Percentiles rank a stretch among this genome's conserved stretches.
Evolutionary conservation across 1,284 basidiomycete species (phyloP).

Genomic region (Sphaerobolus stellatus): DNA sequence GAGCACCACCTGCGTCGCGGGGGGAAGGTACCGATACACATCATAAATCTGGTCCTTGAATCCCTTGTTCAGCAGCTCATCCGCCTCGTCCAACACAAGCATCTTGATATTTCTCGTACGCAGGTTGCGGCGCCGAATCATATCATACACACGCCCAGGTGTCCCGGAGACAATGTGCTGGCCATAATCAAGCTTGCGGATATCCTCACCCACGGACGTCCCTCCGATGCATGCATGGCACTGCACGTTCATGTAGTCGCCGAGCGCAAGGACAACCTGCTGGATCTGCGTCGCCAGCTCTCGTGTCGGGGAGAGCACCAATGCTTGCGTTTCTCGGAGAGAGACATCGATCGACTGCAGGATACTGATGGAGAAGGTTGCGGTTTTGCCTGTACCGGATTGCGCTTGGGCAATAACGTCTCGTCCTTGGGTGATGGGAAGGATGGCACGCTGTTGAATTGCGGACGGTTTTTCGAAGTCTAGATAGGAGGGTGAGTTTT

Average conservation of each 20-base stretch:
- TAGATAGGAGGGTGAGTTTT: conserved; percentile 32
- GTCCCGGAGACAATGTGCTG: conserved; percentile 98
- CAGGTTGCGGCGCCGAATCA: conserved; percentile 94
- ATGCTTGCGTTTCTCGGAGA: conserved; percentile 93
- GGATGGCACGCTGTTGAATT: conserved; percentile 97
- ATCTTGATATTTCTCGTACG: conserved; percentile 99
- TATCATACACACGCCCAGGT: conserved; percentile 98
- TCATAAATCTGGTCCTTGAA: conserved; percentile 99
- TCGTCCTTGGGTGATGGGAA: conserved; percentile 91
- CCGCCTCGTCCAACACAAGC: conserved; percentile 97
- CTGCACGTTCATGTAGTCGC: conserved; percentile 99
- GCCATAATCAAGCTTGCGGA: conserved; percentile 96
- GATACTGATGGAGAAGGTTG: conserved; percentile 94
- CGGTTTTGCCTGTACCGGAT: conserved; percentile 99
- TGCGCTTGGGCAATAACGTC: conserved; percentile 99
- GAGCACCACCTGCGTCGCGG: conserved; percentile 96
- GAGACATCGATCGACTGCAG: conserved; percentile 96
- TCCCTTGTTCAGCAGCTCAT: conserved; percentile 96
- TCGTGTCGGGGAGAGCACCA: conserved; percentile 92
- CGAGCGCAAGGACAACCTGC: conserved; percentile 94
- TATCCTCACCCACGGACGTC: conserved; percentile 97
- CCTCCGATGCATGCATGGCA: conserved; percentile 99
- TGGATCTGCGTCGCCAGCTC: conserved; percentile 98
- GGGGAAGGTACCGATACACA: conserved; percentile 97
- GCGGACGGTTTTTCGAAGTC: conserved; percentile 99